A percentile compares a stretch with the other conserved stretches of the same genome.
phyloP scores from a whole-genome alignment of 306 rosid species.

The Purshia tridentata region DNA sequence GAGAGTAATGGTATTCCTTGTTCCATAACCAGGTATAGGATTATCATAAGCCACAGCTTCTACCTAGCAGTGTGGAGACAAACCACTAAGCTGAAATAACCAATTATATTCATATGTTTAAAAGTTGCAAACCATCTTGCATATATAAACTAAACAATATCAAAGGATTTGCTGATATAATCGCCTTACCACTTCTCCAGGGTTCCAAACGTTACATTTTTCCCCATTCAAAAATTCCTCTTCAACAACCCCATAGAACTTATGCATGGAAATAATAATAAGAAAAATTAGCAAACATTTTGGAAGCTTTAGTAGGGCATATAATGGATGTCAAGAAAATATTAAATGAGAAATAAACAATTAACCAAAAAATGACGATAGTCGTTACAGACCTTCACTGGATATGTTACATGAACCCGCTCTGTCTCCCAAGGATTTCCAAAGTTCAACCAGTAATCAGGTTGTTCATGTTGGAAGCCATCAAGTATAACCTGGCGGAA shows the following conservation, averaged over 20 bases:
- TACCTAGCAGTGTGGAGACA: conserved; percentile 42
- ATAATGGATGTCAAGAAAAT: conserved; percentile 18
- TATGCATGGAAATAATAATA: conserved; percentile 32
- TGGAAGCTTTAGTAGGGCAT: conserved; percentile 22
- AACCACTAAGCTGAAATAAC: conserved; percentile 27
- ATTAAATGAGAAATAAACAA: conserved; percentile 12
- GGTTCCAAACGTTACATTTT: conserved; percentile 52
- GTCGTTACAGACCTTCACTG: conserved; percentile 58
- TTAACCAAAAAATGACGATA: conserved; percentile 22
- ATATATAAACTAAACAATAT: conserved; percentile 5
- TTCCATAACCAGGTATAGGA: conserved; percentile 81
- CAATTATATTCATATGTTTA: conserved; percentile 14
- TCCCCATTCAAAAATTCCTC: conserved; percentile 47
- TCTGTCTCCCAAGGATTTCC: conserved; percentile 88
- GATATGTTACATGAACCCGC: conserved; percentile 65
- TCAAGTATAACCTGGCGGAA: conserved; percentile 70
- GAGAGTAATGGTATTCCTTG: conserved; percentile 68
- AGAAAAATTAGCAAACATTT: conserved; percentile 26
- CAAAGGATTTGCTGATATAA: conserved; percentile 24
- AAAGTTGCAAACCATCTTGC: conserved; percentile 22
- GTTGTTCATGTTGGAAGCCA: conserved; percentile 74
- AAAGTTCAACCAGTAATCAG: conserved; percentile 75
- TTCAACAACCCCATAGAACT: conserved; percentile 64
- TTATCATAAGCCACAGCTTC: conserved; percentile 86
- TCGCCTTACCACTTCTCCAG: conserved; percentile 67